Base-by-base conservation (phyloP, 1,139 yeast species). In the Yamadazyma triangularis region DNA sequence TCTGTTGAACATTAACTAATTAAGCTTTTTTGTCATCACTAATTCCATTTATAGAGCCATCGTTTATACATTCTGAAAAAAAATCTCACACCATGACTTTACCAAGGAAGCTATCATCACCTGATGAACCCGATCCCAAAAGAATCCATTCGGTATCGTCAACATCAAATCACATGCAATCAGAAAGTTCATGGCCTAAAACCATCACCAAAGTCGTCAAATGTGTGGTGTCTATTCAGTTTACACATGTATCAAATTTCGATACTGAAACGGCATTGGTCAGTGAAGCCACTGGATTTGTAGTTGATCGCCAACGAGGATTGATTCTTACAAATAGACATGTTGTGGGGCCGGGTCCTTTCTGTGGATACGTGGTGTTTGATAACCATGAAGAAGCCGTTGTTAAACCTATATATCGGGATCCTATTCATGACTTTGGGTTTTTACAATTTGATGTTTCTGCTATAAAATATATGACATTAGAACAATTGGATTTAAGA, bases 371-470 rank as follows among this genome's bases (percentile, higher is more conserved):
- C 48, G 95, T 87, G 0, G 89, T 89, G 2, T 88, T 88, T 51
- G 95, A 89, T 52, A 89, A 89, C 53, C 96, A 89, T 54, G 97
- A 89, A 58, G 96, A 89, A 58, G 86, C 88, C 31, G 87, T 80
- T 31, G 95, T 87, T 4, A 77, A 72, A 35, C 95, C 96, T 4
- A 74, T 82, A 22, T 83, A 79, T 50, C 79, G 80, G 70, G 95
- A 73, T 64, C 95, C 88, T 28, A 86, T 80, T 42, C 96, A 80
- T 65, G 96, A 76, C 54, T 86, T 88, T 53, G 91, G 91, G 10
- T 79, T 82, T 44, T 67, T 89, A 42, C 73, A 79, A 53, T 89
- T 86, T 47, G 77, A 87, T 45, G 91, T 95, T 10, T 48, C 56
- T 15, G 68, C 67, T 21, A 76, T 89, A 38, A 84, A 83, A 54